Conservation (phyloP, 441 rosid genomes). For the Aleurites moluccanus region DNA sequence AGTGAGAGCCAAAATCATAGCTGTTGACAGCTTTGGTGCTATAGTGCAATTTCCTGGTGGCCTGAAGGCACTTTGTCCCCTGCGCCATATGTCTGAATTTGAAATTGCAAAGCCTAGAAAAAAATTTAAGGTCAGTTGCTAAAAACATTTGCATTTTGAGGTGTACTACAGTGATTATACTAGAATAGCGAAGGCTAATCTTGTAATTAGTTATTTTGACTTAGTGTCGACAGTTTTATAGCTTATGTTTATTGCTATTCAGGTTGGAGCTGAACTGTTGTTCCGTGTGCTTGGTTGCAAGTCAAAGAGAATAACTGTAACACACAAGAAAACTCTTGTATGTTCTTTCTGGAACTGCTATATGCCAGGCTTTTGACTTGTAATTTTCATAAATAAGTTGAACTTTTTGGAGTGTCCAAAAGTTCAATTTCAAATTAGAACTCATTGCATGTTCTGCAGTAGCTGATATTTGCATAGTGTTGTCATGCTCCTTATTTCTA, state of each 20-base stretch:
- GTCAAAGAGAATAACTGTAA: constrained; percentile 94
- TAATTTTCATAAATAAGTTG: constrained; percentile 8
- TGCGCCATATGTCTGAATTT: constrained; percentile 94
- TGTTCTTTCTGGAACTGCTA: constrained; percentile 27
- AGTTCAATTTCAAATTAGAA: not conserved
- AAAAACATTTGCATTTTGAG: not conserved
- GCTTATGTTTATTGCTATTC: constrained; percentile 31
- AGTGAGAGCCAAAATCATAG: constrained; percentile 70
- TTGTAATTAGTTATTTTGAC: constrained; percentile 9
- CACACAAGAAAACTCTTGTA: constrained; percentile 97
- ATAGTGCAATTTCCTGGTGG: constrained; percentile 98
- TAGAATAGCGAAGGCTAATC: not conserved
- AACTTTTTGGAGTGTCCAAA: not conserved
- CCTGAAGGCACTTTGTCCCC: constrained; percentile 97
- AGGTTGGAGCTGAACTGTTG: constrained; percentile 89
- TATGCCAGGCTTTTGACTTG: constrained; percentile 16
- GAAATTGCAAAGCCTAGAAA: constrained; percentile 85
- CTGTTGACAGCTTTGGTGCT: constrained; percentile 89
- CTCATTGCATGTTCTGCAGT: not conserved
- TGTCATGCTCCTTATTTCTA: not conserved
- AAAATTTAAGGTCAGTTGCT: constrained; percentile 74
- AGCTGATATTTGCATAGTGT: not conserved
- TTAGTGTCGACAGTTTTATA: constrained; percentile 19
- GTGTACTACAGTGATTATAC: constrained; percentile 12
- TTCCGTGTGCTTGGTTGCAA: constrained; percentile 99